A percentile compares a stretch with the other conserved stretches of the same genome.
phyloP scores from a whole-genome alignment of 1,284 basidiomycete species.

The Ganoderma resinaceum region DNA sequence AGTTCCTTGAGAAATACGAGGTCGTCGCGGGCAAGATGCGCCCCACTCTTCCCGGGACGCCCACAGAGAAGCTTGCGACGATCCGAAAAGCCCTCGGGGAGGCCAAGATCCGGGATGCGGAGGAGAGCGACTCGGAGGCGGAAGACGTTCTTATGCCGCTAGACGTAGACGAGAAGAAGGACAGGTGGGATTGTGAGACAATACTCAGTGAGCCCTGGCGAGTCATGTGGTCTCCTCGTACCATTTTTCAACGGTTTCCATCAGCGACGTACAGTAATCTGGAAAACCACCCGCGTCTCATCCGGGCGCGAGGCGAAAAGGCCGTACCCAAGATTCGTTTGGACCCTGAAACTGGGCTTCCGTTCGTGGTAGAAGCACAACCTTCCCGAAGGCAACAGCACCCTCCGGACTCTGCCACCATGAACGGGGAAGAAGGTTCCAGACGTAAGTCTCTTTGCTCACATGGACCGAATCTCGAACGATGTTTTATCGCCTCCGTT shows the following conservation, averaged over 20 bases:
- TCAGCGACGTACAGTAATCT: slow-evolving; percentile 94
- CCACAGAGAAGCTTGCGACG: slow-evolving; percentile 80
- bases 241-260: neutral
- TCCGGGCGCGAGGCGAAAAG: slow-evolving; percentile 67
- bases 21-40: slow-evolving; percentile 90
- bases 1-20: slow-evolving; percentile 94
- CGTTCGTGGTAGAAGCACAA: slow-evolving; percentile 51
- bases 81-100: slow-evolving; percentile 82
- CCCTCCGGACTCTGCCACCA: slow-evolving; percentile 29
- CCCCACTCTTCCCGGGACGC: slow-evolving; percentile 72
- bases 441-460: slow-evolving; percentile 33
- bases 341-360: slow-evolving; percentile 80
- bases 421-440: slow-evolving; percentile 46
- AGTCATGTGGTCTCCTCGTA: neutral
- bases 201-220: slow-evolving; percentile 75
- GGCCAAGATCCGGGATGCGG: slow-evolving; percentile 56
- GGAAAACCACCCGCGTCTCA: slow-evolving; percentile 92
- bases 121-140: slow-evolving; percentile 47
- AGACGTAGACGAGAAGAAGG: slow-evolving; percentile 70
- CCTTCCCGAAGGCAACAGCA: slow-evolving; percentile 25
- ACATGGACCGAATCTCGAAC: slow-evolving; percentile 12
- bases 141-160: slow-evolving; percentile 60
- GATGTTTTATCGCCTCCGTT: neutral
- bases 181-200: slow-evolving; percentile 95
- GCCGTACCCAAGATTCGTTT: slow-evolving; percentile 71